Conservation (phyloP, 1,139 yeast species). For the Hansenula lynferdii region DNA sequence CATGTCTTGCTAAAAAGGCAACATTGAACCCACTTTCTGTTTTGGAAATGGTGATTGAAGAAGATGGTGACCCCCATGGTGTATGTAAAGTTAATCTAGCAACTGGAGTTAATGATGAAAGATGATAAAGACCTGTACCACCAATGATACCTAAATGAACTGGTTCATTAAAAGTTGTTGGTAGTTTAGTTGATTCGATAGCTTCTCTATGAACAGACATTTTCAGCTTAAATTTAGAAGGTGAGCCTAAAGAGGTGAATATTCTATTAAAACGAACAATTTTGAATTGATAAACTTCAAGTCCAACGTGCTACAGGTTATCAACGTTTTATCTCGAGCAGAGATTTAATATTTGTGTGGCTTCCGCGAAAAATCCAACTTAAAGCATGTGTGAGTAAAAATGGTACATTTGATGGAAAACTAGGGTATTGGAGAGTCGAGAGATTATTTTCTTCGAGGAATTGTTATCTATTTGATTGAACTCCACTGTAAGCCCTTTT, state of each 20-base stretch:
- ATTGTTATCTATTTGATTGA: no score
- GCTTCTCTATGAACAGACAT: conserved; percentile 23
- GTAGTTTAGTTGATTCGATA: conserved; percentile 16
- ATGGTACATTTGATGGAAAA: background rate
- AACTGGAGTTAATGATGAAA: conserved; percentile 78
- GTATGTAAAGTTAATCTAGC: conserved; percentile 78
- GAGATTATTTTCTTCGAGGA: no score
- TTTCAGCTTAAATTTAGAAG: background rate
- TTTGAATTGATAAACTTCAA: background rate
- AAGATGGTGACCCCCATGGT: conserved; percentile 97
- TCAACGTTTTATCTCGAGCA: background rate
- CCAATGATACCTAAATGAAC: conserved; percentile 89
- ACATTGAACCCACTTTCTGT: conserved; percentile 76
- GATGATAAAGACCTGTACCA: conserved; percentile 94
- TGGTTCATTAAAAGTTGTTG: conserved; percentile 43
- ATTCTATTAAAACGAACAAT: conserved; percentile 3
- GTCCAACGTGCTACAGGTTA: background rate
- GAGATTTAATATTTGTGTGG: background rate
- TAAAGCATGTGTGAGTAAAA: no score
- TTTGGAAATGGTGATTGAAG: conserved; percentile 84
- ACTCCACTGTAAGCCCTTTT: no score
- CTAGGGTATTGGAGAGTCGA: no score
- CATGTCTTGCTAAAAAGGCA: conserved; percentile 95
- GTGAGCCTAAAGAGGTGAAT: background rate
- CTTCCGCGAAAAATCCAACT: background rate